Evolutionary conservation across 139 green algal species (phyloP).

Genomic region (Monoraphidium neglectum): DNA sequence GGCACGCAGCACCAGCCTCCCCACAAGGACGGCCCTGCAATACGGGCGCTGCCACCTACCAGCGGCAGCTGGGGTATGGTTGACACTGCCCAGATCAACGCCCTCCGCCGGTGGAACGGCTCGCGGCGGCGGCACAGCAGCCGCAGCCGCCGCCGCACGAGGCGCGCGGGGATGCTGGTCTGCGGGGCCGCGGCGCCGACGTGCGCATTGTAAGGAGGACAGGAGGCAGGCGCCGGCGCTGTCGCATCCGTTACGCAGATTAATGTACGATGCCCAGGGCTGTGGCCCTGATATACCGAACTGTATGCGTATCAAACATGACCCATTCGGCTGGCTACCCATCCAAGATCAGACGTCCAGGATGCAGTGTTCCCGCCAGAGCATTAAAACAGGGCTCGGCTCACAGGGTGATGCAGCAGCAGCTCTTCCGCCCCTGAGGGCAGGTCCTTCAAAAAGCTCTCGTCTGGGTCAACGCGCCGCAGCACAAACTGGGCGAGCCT

Average conservation of each 20-base stretch:
- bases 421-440: slow-evolving; percentile 28
- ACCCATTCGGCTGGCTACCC: too few species aligned
- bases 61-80: slow-evolving; percentile 39
- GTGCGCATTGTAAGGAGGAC: too few species aligned
- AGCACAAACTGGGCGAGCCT: slow-evolving; percentile 60
- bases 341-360: too few species aligned
- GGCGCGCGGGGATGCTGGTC: slow-evolving; percentile 42
- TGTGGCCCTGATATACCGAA: too few species aligned
- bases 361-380: too few species aligned
- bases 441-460: slow-evolving; percentile 65
- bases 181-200: slow-evolving; percentile 15
- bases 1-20: too few species aligned
- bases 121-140: slow-evolving; percentile 36
- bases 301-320: too few species aligned
- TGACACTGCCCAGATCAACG: slow-evolving; percentile 35
- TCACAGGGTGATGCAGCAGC: slow-evolving; percentile 58
- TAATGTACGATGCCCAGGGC: too few species aligned
- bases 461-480: slow-evolving; percentile 51
- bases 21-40: too few species aligned
- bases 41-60: too few species aligned
- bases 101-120: slow-evolving; percentile 32
- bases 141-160: slow-evolving; percentile 59
- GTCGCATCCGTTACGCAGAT: too few species aligned
- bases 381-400: background rate
- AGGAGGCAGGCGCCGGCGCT: too few species aligned